phyloP scores from a whole-genome alignment of 495 filamentous ascomycete genomes.

The Cudoniella acicularis region DNA sequence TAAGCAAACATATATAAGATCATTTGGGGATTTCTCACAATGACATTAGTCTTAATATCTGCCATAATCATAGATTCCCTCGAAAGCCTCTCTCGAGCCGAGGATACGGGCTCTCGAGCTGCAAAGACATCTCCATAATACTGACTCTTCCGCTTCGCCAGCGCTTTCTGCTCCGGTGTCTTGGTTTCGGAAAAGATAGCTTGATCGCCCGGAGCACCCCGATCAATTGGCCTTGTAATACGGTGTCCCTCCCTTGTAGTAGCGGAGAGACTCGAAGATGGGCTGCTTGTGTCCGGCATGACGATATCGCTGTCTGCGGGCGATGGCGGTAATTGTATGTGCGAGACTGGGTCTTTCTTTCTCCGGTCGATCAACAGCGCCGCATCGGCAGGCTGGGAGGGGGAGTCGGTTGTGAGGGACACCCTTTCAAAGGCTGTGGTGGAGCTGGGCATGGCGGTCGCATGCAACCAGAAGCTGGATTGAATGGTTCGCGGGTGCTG shows the following conservation, averaged over 20 bases:
- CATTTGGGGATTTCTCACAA: constrained; percentile 46
- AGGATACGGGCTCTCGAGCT: constrained; percentile 44
- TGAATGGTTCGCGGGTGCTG: background rate
- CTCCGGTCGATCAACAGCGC: constrained; percentile 4
- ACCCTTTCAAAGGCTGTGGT: background rate
- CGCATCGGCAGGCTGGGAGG: constrained; percentile 42
- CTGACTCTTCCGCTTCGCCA: constrained; percentile 37
- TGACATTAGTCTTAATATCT: constrained; percentile 81
- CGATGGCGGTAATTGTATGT: constrained; percentile 17
- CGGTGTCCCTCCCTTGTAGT: constrained; percentile 12
- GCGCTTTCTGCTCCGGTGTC: constrained; percentile 26
- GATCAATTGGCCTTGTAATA: constrained; percentile 20
- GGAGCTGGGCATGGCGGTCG: background rate
- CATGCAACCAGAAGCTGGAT: background rate
- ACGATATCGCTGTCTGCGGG: constrained; percentile 19
- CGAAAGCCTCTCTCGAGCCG: constrained; percentile 53
- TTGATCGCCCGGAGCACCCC: constrained; percentile 26
- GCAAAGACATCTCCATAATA: constrained; percentile 62
- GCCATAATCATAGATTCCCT: constrained; percentile 71
- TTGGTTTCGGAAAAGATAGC: constrained; percentile 20
- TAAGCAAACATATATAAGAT: background rate
- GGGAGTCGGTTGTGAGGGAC: constrained; percentile 45
- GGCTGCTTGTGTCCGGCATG: constrained; percentile 6
- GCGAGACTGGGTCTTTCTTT: background rate
- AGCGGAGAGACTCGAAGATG: constrained; percentile 1